phyloP scores from a whole-genome alignment of 202 grass and related monocot species.

The Digitaria exilis region DNA sequence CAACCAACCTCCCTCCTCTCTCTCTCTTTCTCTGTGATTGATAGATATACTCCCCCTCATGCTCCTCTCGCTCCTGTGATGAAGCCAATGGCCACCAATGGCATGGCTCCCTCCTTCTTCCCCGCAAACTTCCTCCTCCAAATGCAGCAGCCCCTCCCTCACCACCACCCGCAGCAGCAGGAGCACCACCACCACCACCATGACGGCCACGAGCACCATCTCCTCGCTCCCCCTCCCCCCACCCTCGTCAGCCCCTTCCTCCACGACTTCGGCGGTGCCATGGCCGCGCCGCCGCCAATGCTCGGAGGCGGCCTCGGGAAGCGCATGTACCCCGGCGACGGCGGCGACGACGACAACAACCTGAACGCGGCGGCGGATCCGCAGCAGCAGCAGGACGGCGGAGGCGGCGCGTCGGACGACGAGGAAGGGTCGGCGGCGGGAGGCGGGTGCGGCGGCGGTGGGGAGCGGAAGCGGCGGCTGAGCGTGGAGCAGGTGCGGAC shows the following conservation, averaged over 20 bases:
- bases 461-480: constrained; percentile 74
- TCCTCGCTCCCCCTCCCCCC: constrained; percentile 35
- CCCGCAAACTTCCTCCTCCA: constrained; percentile 68
- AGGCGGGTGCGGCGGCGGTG: constrained; percentile 21
- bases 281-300: constrained; percentile 26
- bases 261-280: constrained; percentile 32
- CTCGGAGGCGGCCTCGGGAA: neutral
- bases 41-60: constrained; percentile 38
- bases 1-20: constrained; percentile 30
- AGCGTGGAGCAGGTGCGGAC: constrained; percentile 79
- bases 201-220: constrained; percentile 30
- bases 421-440: constrained; percentile 32
- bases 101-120: constrained; percentile 51
- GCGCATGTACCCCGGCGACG: constrained; percentile 14
- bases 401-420: constrained; percentile 52
- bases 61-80: constrained; percentile 42
- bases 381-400: neutral
- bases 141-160: constrained; percentile 56
- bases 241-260: constrained; percentile 38
- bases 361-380: neutral
- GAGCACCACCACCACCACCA: constrained; percentile 20
- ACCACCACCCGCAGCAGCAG: constrained; percentile 22
- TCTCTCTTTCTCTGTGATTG: constrained; percentile 16
- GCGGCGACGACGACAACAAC: neutral
- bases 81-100: constrained; percentile 59